These are phyloP conservation scores for Kazachstania psychrophila DNA, from an alignment of 805 yeast genomes.

Conservation along the genomic window DNA sequence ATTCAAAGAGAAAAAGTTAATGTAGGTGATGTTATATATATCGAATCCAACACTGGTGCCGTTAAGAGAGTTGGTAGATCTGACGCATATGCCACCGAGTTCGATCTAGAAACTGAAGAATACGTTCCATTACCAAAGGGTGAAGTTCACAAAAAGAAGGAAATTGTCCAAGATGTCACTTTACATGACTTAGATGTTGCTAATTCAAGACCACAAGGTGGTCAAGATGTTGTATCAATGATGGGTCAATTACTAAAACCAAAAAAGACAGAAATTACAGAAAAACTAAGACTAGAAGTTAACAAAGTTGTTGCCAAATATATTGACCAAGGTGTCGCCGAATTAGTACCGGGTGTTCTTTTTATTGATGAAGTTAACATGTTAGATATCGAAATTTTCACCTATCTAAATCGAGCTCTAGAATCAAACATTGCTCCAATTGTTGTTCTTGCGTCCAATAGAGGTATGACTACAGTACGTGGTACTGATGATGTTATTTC, in stretches of 20 bases:
- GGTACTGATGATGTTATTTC: slow-evolving; percentile 81
- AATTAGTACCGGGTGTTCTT: slow-evolving; percentile 92
- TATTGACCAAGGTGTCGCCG: slow-evolving; percentile 97
- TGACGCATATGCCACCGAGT: slow-evolving; percentile 98
- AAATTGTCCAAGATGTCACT: slow-evolving; percentile 94
- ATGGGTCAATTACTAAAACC: slow-evolving; percentile 97
- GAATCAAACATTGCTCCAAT: slow-evolving; percentile 90
- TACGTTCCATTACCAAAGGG: slow-evolving; percentile 98
- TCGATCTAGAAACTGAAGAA: slow-evolving; percentile 96
- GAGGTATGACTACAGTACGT: slow-evolving; percentile 85
- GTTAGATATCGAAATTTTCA: slow-evolving; percentile 95
- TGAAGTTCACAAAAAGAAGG: slow-evolving; percentile 96
- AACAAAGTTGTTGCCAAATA: slow-evolving; percentile 92
- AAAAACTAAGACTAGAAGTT: slow-evolving; percentile 85
- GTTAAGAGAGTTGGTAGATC: slow-evolving; percentile 95
- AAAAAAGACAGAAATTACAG: slow-evolving; percentile 92
- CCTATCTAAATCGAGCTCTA: slow-evolving; percentile 86
- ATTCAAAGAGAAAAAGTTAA: slow-evolving; percentile 90
- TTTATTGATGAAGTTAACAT: slow-evolving; percentile 98
- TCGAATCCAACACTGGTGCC: slow-evolving; percentile 95
- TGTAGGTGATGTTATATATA: slow-evolving; percentile 93
- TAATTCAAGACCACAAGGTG: slow-evolving; percentile 92
- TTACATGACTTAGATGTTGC: slow-evolving; percentile 95
- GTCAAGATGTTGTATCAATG: slow-evolving; percentile 91
- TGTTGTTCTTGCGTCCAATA: slow-evolving; percentile 90